phyloP scores from a whole-genome alignment of 345 rosid genomes.

The Hypericum perforatum region DNA sequence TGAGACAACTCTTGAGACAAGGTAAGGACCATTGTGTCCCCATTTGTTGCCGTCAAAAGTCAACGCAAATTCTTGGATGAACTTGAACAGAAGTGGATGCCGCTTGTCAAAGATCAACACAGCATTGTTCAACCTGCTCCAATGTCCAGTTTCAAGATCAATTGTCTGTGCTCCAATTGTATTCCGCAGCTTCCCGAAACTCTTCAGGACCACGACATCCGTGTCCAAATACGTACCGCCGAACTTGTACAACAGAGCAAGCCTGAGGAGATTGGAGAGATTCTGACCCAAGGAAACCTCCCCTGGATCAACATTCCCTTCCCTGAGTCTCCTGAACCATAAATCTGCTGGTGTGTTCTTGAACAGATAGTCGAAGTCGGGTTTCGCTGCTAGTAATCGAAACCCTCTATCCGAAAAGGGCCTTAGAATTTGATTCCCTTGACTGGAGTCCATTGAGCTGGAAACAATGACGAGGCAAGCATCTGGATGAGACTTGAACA shows the following conservation, averaged over 20 bases:
- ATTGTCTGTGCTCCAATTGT: constrained; percentile 71
- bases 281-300: constrained; percentile 79
- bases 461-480: constrained; percentile 72
- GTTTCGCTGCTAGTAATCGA: constrained; percentile 36
- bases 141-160: constrained; percentile 41
- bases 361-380: constrained; percentile 57
- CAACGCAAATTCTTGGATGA: constrained; percentile 69
- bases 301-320: constrained; percentile 61
- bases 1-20: constrained; percentile 70
- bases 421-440: constrained; percentile 36
- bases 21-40: constrained; percentile 96
- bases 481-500: constrained; percentile 52
- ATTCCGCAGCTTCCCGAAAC: constrained; percentile 42
- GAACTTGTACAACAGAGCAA: constrained; percentile 63
- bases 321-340: constrained; percentile 50
- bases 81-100: constrained; percentile 60
- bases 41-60: constrained; percentile 86
- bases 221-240: constrained; percentile 83
- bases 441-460: constrained; percentile 47
- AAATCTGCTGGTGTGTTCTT: constrained; percentile 49
- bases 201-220: constrained; percentile 50
- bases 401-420: constrained; percentile 48
- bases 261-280: constrained; percentile 70
- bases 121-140: constrained; percentile 87
- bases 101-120: constrained; percentile 68